Conservation (phyloP, 1,139 yeast genomes). For the Kodamaea plutei region DNA sequence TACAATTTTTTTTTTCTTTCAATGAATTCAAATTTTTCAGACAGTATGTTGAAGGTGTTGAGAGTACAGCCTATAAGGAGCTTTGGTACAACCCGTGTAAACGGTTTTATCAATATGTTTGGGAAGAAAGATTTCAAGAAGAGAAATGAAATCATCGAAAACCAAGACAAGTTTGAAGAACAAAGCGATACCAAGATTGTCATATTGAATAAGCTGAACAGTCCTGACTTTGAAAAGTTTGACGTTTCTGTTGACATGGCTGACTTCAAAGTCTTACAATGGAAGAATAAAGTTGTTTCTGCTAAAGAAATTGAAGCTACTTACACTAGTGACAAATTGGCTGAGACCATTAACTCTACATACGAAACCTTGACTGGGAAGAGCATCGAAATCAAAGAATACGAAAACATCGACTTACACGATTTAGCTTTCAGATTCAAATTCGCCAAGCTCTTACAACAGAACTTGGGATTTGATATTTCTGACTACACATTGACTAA, state of each 20-base stretch:
- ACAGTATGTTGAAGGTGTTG: slow-evolving; percentile 8
- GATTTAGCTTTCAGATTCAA: slow-evolving; percentile 59
- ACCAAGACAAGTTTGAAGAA: slow-evolving; percentile 37
- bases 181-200: slow-evolving; percentile 33
- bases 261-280: slow-evolving; percentile 30
- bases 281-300: slow-evolving; percentile 30
- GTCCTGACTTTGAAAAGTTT: slow-evolving; percentile 28
- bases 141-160: slow-evolving; percentile 34
- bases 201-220: slow-evolving; percentile 34
- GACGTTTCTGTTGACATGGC: slow-evolving; percentile 31
- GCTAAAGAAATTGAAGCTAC: slow-evolving; percentile 27
- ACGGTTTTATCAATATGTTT: slow-evolving; percentile 18
- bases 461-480: slow-evolving; percentile 56
- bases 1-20: too few species aligned
- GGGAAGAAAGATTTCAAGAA: slow-evolving; percentile 20
- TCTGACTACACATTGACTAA: slow-evolving; percentile 61
- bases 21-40: too few species aligned
- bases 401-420: slow-evolving; percentile 21
- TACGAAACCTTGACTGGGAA: slow-evolving; percentile 22
- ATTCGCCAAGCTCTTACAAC: slow-evolving; percentile 55
- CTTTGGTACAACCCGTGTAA: slow-evolving; percentile 11
- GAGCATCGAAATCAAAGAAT: slow-evolving; percentile 14
- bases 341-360: slow-evolving; percentile 23
- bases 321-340: slow-evolving; percentile 24
- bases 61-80: slow-evolving; percentile 11